Evolutionary conservation across 2,329 filamentous ascomycete genomes (phyloP).

Genomic region (Alternaria sp.): DNA sequence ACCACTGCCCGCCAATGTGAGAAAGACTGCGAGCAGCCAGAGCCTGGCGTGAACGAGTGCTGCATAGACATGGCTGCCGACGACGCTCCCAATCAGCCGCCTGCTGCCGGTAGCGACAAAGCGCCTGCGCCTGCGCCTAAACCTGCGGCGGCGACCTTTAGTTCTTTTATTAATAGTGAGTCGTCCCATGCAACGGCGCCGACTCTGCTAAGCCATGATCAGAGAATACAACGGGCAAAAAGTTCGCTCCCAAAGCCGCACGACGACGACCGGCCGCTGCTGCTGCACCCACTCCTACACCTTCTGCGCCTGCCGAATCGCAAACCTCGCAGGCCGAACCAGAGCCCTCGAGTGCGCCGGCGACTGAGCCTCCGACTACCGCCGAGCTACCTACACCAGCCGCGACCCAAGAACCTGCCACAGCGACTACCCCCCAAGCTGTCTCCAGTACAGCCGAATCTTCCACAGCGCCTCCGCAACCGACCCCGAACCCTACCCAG

Average conservation of each 20-base stretch:
- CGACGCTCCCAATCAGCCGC: slow-evolving; percentile 20
- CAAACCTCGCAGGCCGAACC: slow-evolving; percentile 12
- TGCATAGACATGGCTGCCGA: slow-evolving; percentile 34
- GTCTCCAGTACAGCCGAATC: not conserved
- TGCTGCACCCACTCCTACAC: slow-evolving; percentile 8
- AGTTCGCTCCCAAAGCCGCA: slow-evolving; percentile 56
- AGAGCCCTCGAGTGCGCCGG: slow-evolving; percentile 11
- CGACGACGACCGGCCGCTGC: slow-evolving; percentile 50
- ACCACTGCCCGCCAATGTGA: slow-evolving; percentile 1
- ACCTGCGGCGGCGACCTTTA: slow-evolving; percentile 24
- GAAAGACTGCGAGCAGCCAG: not conserved
- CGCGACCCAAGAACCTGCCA: slow-evolving; percentile 28
- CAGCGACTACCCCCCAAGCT: slow-evolving; percentile 9
- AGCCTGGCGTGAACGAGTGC: not conserved
- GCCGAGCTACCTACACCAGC: slow-evolving; percentile 32
- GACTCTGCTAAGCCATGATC: slow-evolving; percentile 18
- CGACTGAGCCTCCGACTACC: slow-evolving; percentile 14
- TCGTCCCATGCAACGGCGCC: slow-evolving; percentile 10
- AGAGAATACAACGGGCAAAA: slow-evolving; percentile 54
- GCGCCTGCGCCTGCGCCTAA: slow-evolving; percentile 20
- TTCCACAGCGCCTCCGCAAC: not conserved
- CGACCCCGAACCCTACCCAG: not conserved
- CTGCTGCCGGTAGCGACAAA: slow-evolving; percentile 24
- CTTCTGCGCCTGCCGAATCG: slow-evolving; percentile 15
- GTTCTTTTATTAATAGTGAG: slow-evolving; percentile 43